phyloP scores from a whole-genome alignment of 495 filamentous ascomycete genomes.

The Aspergillus bridgeri region DNA sequence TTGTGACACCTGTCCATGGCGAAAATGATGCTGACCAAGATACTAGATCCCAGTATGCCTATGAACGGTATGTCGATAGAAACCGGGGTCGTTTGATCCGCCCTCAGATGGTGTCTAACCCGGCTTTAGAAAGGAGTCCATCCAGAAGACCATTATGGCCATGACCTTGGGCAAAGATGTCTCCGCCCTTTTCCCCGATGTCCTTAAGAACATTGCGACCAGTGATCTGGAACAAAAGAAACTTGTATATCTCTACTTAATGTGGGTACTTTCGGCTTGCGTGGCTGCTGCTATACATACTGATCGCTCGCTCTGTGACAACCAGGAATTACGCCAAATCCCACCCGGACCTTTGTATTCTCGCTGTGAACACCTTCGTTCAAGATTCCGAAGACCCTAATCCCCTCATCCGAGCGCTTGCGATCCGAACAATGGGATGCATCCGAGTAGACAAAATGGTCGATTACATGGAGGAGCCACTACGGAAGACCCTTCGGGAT shows the following conservation, averaged over 20 bases:
- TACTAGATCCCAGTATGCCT: conserved; percentile 88
- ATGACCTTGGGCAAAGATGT: conserved; percentile 99
- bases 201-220: conserved; percentile 98
- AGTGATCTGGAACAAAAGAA: conserved; percentile 97
- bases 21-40: conserved; percentile 26
- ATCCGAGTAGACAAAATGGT: conserved; percentile 99
- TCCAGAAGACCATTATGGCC: conserved; percentile 99
- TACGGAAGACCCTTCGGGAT: conserved; percentile 93
- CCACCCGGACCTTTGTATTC: conserved; percentile 96
- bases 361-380: conserved; percentile 98
- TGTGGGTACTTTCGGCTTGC: conserved; percentile 53
- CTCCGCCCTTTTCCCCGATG: conserved; percentile 94
- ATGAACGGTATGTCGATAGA: conserved; percentile 64
- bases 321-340: conserved; percentile 98
- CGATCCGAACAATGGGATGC: conserved; percentile 99
- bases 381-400: conserved; percentile 99
- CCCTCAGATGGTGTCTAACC: conserved; percentile 26
- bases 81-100: not conserved
- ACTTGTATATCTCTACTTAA: conserved; percentile 96
- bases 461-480: conserved; percentile 98
- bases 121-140: conserved; percentile 78
- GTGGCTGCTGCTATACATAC: not conserved
- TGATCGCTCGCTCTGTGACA: conserved; percentile 10
- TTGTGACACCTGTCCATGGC: conserved; percentile 11
- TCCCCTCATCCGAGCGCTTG: conserved; percentile 87